phyloP scores from a whole-genome alignment of 768 basidiomycete genomes.

The Amanita pallidorosea region DNA sequence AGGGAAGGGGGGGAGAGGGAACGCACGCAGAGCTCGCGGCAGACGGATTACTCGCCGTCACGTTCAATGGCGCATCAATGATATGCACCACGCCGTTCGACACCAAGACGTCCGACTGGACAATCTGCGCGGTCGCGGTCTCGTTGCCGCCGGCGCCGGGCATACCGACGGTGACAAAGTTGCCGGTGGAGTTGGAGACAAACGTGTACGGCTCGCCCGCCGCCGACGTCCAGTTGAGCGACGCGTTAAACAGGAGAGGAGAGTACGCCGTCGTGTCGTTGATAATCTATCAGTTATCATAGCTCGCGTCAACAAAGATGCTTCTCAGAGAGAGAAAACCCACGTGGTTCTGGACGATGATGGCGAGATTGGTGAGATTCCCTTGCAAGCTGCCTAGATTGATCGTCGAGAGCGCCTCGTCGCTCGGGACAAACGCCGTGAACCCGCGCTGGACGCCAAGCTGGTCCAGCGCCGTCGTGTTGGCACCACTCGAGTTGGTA shows the following conservation, averaged over 20 bases:
- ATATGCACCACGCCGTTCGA: constrained; percentile 64
- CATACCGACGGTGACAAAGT: constrained; percentile 33
- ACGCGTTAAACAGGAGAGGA: constrained; percentile 22
- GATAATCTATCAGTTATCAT: too few relatives aligned
- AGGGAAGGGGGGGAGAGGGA: neutral
- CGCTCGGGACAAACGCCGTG: constrained; percentile 58
- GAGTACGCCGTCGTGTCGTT: constrained; percentile 65
- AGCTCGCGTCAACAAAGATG: too few relatives aligned
- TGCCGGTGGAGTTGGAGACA: constrained; percentile 42
- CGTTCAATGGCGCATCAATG: constrained; percentile 43
- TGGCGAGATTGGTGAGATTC: constrained; percentile 35
- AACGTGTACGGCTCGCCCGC: constrained; percentile 46
- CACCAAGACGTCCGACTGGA: constrained; percentile 47
- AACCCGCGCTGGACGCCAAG: constrained; percentile 36
- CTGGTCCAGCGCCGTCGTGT: constrained; percentile 9
- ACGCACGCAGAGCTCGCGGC: constrained; percentile 48
- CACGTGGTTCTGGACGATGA: constrained; percentile 52
- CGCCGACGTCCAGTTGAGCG: constrained; percentile 29
- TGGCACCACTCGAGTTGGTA: constrained; percentile 20
- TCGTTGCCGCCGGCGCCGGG: constrained; percentile 10
- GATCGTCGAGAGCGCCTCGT: constrained; percentile 31
- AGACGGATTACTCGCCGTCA: constrained; percentile 23
- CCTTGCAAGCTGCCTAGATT: constrained; percentile 18
- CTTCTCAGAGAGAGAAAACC: too few relatives aligned
- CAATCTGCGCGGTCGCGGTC: constrained; percentile 33